These are phyloP conservation scores for Chalciporus sphaerocephalus DNA, from an alignment of 768 basidiomycete species.

Conservation along the genomic window DNA sequence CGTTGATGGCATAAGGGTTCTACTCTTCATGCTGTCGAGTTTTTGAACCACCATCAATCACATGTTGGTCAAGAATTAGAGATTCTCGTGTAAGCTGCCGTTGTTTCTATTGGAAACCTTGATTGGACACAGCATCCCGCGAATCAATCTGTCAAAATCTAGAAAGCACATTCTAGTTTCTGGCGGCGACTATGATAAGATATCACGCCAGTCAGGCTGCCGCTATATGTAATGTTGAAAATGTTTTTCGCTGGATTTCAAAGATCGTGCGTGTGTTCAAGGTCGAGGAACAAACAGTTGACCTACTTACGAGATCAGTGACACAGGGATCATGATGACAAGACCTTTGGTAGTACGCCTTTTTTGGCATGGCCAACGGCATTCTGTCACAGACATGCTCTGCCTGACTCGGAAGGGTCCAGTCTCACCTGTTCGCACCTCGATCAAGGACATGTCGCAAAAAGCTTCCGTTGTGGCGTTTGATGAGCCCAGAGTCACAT, in stretches of 20 bases:
- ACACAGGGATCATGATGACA: neutral
- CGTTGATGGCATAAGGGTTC: neutral
- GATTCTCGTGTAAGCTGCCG: neutral
- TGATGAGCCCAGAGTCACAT: neutral
- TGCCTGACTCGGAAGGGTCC: neutral
- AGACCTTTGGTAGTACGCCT: neutral
- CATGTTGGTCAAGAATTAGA: neutral
- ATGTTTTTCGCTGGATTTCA: neutral
- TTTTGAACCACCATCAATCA: neutral
- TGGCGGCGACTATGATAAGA: too few species aligned
- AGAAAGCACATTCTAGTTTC: neutral
- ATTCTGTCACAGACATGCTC: neutral
- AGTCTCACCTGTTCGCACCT: neutral
- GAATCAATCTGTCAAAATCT: neutral
- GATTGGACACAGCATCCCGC: too few species aligned
- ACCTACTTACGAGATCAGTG: too few species aligned
- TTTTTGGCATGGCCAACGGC: neutral
- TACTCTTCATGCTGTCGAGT: neutral
- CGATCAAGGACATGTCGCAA: constrained; percentile 2
- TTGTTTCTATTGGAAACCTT: too few species aligned
- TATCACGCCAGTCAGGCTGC: too few species aligned
- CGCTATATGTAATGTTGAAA: too few species aligned
- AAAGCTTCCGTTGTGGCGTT: neutral
- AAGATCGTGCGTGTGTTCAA: too few species aligned
- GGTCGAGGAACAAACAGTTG: too few species aligned